Evolutionary conservation across 805 yeast species (phyloP), one percentile per base, ranked within the genome.

Genomic region (Lachancea kluyveri): DNA sequence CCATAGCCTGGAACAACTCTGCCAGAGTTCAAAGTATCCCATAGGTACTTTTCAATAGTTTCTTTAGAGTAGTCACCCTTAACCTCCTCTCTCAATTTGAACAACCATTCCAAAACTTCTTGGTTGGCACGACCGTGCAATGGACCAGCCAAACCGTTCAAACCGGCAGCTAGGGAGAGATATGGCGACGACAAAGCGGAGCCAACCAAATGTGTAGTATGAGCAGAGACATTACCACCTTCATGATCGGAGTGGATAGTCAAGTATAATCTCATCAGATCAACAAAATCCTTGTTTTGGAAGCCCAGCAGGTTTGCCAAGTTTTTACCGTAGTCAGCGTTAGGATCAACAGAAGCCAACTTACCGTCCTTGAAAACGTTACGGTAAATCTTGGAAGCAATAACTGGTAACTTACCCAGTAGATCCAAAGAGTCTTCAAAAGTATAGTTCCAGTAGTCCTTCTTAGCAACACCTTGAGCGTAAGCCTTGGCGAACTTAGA

Each of bases 1-100:
- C 94, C 94, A 65, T 83, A 83, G 40, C 94, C 94, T 41, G 94
- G 94, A 42, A 82, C 77, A 39, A 82, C 92, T 51, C 87, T 72
- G 40, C 84, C 84, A 28, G 77, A 65, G 59, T 78, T 74, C 45
- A 82, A 68, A 31, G 80, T 64, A 24, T 68, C 67, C 92, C 92
- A 81, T 49, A 82, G 63, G 66, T 77, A 75, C 45, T 68, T 65
- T 59, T 73, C 77, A 43, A 82, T 77, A 49, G 79, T 71, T 54
- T 68, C 77, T 58, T 68, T 69, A 46, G 83, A 67, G 64, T 68
- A 74, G 50, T 77, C 77, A 60, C 87, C 94, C 47, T 68, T 62
- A 22, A 66, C 67, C 39, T 62, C 69, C 41, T 65, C 64, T 62
- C 72, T 67, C 69, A 83, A 70, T 59, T 74, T 74, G 56, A 76